Percentiles rank a stretch among this genome's conserved stretches.
Conservation (phyloP, 1,139 yeast genomes). For the Kodamaea sp. region DNA sequence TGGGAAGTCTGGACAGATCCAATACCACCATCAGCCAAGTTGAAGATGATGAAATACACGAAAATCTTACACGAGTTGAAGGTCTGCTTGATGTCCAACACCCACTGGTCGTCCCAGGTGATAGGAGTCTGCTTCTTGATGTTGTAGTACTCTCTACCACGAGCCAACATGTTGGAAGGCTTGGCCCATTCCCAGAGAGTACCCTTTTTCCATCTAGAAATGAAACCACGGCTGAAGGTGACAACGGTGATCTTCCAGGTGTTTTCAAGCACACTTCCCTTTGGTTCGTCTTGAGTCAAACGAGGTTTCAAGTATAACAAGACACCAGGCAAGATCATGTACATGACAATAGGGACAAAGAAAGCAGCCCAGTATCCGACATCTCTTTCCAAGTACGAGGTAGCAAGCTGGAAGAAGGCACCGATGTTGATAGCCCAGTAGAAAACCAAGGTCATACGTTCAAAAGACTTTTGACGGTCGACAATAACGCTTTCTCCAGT, state of each 20-base stretch:
- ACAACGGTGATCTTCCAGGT: constrained; percentile 41
- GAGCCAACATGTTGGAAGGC: constrained; percentile 48
- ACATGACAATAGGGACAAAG: constrained; percentile 56
- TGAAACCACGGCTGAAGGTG: constrained; percentile 42
- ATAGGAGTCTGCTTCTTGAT: constrained; percentile 33
- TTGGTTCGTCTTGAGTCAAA: constrained; percentile 40
- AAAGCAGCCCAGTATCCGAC: constrained; percentile 81
- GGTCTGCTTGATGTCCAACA: constrained; percentile 60
- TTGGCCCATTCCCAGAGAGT: constrained; percentile 57
- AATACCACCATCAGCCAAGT: constrained; percentile 66
- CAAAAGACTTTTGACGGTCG: constrained; percentile 72
- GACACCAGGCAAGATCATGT: constrained; percentile 49
- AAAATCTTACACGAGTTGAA: constrained; percentile 62
- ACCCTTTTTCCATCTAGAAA: constrained; percentile 34
- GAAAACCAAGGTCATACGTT: constrained; percentile 73
- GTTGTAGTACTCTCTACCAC: constrained; percentile 39
- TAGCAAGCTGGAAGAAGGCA: constrained; percentile 73
- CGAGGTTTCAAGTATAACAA: constrained; percentile 38
- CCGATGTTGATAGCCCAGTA: constrained; percentile 84
- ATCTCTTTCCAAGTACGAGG: constrained; percentile 68
- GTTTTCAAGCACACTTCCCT: constrained; percentile 51
- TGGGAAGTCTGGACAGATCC: constrained; percentile 64
- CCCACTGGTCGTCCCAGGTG: constrained; percentile 57
- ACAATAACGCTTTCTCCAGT: constrained; percentile 68
- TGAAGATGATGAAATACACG: constrained; percentile 61